Evolutionary conservation across 83 land plant species (phyloP).

Genomic region (Picea engelmannii): DNA sequence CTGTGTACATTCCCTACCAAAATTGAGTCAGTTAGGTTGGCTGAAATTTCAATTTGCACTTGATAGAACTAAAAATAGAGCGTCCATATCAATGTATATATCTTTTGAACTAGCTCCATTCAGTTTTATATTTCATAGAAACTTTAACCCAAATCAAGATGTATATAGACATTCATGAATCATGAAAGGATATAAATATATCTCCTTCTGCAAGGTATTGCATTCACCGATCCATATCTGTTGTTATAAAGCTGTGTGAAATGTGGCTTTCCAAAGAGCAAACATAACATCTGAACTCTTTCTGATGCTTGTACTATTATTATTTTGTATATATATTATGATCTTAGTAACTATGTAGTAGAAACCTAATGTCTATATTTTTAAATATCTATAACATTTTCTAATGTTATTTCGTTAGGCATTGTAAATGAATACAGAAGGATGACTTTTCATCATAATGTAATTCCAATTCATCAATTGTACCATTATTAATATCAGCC

Average conservation of each 20-base stretch:
- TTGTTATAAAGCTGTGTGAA: background rate
- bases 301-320: background rate
- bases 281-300: background rate
- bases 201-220: background rate
- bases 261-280: background rate
- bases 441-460: background rate
- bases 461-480: background rate
- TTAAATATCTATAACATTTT: background rate
- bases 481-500: background rate
- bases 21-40: background rate
- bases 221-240: background rate
- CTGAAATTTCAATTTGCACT: background rate
- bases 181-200: background rate
- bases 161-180: background rate
- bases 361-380: background rate
- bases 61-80: no score
- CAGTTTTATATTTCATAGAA: no score
- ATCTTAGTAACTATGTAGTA: background rate
- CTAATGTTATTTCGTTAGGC: background rate
- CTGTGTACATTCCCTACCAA: background rate
- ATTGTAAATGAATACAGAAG: constrained; percentile 1
- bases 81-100: no score
- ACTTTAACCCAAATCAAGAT: background rate
- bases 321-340: background rate
- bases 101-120: no score